Percentiles rank a stretch among this genome's conserved stretches.
phyloP scores from a whole-genome alignment of 1,139 yeast species.

The Blastobotrys serpentis region DNA sequence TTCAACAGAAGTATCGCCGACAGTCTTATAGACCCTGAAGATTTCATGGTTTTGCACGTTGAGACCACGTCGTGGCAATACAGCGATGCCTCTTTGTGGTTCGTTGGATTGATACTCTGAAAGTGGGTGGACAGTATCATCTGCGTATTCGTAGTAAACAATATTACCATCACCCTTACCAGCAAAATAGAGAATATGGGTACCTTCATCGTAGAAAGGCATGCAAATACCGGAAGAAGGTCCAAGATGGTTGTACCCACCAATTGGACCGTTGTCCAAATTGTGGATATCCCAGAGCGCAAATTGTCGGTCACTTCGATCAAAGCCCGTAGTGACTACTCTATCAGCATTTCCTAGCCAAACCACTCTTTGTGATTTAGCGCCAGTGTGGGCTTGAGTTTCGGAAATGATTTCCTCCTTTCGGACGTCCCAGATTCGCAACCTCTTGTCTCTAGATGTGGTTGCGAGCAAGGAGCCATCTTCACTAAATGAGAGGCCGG shows the following conservation, averaged over 20 bases:
- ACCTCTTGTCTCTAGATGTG: slow-evolving; percentile 85
- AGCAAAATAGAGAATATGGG: slow-evolving; percentile 78
- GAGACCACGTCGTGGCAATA: slow-evolving; percentile 79
- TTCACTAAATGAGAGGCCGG: slow-evolving; percentile 85
- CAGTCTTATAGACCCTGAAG: slow-evolving; percentile 75
- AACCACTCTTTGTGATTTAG: slow-evolving; percentile 79
- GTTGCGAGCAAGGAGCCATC: slow-evolving; percentile 86
- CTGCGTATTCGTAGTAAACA: slow-evolving; percentile 77
- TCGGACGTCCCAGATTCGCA: slow-evolving; percentile 90
- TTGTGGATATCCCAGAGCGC: slow-evolving; percentile 87
- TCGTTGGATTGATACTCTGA: slow-evolving; percentile 86
- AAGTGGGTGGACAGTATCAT: slow-evolving; percentile 75
- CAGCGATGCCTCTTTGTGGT: slow-evolving; percentile 95
- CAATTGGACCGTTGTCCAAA: slow-evolving; percentile 78
- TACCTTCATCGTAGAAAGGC: slow-evolving; percentile 84
- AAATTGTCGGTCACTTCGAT: slow-evolving; percentile 90
- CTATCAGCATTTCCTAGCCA: slow-evolving; percentile 91
- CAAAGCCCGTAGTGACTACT: slow-evolving; percentile 92
- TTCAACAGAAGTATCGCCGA: slow-evolving; percentile 77
- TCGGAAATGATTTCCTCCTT: slow-evolving; percentile 70
- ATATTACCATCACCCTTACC: slow-evolving; percentile 99
- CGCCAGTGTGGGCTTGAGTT: slow-evolving; percentile 90
- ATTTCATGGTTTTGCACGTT: slow-evolving; percentile 83
- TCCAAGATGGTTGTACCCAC: slow-evolving; percentile 82
- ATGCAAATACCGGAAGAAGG: slow-evolving; percentile 90